Conservation (phyloP, 192 early-diverging fungal genomes). For the Podila minutissima region DNA sequence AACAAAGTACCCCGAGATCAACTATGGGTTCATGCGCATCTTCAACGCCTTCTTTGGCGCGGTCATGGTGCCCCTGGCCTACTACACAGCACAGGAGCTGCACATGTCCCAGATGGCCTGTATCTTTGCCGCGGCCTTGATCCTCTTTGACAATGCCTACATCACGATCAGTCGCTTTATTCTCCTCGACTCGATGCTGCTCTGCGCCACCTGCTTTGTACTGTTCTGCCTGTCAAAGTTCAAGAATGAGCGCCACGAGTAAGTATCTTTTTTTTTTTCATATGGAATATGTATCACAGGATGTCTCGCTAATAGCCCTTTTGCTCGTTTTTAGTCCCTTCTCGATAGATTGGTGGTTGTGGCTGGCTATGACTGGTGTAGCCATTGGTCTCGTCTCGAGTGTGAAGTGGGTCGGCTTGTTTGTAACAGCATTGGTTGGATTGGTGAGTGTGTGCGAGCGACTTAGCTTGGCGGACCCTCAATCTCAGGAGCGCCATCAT, state of each 20-base stretch:
- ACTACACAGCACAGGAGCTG: slow-evolving; percentile 83
- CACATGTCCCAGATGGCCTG: slow-evolving; percentile 72
- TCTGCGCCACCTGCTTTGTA: slow-evolving; percentile 84
- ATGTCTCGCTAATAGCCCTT: neutral
- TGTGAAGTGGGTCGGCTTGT: slow-evolving; percentile 97
- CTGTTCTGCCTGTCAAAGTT: slow-evolving; percentile 78
- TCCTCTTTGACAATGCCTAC: slow-evolving; percentile 81
- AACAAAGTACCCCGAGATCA: slow-evolving; percentile 80
- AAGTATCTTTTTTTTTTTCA: slow-evolving; percentile 15
- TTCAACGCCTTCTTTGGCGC: slow-evolving; percentile 92
- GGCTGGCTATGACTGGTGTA: slow-evolving; percentile 87
- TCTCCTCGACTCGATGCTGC: slow-evolving; percentile 93
- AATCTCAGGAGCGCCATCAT: neutral
- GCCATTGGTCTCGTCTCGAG: slow-evolving; percentile 83
- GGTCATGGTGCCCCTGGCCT: slow-evolving; percentile 88
- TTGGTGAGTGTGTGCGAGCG: slow-evolving; percentile 39
- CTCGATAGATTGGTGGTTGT: slow-evolving; percentile 87
- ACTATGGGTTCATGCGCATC: slow-evolving; percentile 90
- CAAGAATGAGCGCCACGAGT: slow-evolving; percentile 75
- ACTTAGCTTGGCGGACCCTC: no score
- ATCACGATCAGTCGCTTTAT: slow-evolving; percentile 89
- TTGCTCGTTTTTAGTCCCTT: slow-evolving; percentile 70
- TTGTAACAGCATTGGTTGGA: slow-evolving; percentile 91
- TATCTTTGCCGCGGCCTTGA: slow-evolving; percentile 81
- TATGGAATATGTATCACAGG: neutral